Evolutionary conservation across 2,329 filamentous ascomycete species (phyloP), one percentile per base, ranked within the genome.

Genomic region (Ophiostoma sp.): DNA sequence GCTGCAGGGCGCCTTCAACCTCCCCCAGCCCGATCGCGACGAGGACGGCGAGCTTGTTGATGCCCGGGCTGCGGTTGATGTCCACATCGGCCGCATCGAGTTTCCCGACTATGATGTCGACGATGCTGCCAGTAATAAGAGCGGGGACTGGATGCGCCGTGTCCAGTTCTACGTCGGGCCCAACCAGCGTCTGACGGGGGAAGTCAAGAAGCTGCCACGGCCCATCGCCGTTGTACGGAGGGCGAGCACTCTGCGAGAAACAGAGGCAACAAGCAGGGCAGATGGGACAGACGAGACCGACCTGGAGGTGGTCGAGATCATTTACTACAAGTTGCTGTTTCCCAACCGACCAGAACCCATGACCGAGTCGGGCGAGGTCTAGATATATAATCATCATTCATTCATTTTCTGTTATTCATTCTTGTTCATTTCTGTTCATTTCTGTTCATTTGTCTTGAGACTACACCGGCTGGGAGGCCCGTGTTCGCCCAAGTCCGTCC

Each of bases 271-370:
- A 31, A 31, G 27, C 27, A 31, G 15, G 39, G 10, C 44, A 6
- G 17, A 17, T 17, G 44, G 44, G 20, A 4, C 41, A 15, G 35
- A 79, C 77, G 75, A 82, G 17, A n/a, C 23, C 71, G 86, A 89
- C 70, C 78, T 97, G 68, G 93, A 97, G 80, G 86, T 98, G 73
- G 88, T 93, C 68, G 94, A 97, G 79, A 87, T 98, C 75, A 85
- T 98, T 73, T 90, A 89, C 81, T 91, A 90, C 77, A 97, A 96
- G 82, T 82, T 98, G 74, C 81, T 96, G 65, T 98, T 98, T 79
- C 89, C 90, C 23, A 86, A 86, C 72, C 84, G 94, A 66, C 94
- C 94, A 5, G 94, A 98, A 80, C 94, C 94, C 65, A 91, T 97
- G 69, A 87, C 88, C 44, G 31, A 67, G 65, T 67, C 65, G 6